Evolutionary conservation across 2,329 filamentous ascomycete genomes (phyloP).

Genomic region (Fusarium metavorans): DNA sequence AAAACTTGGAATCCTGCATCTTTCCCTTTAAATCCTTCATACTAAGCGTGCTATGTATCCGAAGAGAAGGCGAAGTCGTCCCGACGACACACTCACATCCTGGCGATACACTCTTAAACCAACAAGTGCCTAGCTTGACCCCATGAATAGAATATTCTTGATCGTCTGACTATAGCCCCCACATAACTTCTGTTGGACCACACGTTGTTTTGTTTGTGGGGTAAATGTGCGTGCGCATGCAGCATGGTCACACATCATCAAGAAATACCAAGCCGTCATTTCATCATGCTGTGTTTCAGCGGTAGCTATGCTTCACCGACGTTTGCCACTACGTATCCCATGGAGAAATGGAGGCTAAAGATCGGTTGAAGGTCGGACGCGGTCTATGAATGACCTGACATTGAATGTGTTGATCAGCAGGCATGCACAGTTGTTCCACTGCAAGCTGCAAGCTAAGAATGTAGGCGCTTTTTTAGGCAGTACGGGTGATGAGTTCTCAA

Average conservation of each 20-base stretch:
- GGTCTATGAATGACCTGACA: background rate
- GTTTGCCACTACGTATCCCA: background rate
- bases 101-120: background rate
- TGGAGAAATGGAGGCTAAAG: background rate
- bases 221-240: background rate
- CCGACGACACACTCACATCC: background rate
- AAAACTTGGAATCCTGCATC: background rate
- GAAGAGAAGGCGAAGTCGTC: background rate
- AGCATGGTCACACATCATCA: background rate
- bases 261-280: background rate
- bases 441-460: background rate
- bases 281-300: background rate
- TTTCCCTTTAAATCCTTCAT: too few relatives aligned
- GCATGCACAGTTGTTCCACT: background rate
- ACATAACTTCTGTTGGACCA: background rate
- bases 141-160: background rate
- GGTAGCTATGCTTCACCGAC: background rate
- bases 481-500: background rate
- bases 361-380: background rate
- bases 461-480: background rate
- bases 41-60: background rate
- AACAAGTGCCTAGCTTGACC: background rate
- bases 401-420: background rate
- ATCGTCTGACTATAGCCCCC: background rate
- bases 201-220: background rate